These are phyloP conservation scores for Alternaria dauci DNA, from an alignment of 2,329 filamentous ascomycete genomes.

Conservation along the genomic window DNA sequence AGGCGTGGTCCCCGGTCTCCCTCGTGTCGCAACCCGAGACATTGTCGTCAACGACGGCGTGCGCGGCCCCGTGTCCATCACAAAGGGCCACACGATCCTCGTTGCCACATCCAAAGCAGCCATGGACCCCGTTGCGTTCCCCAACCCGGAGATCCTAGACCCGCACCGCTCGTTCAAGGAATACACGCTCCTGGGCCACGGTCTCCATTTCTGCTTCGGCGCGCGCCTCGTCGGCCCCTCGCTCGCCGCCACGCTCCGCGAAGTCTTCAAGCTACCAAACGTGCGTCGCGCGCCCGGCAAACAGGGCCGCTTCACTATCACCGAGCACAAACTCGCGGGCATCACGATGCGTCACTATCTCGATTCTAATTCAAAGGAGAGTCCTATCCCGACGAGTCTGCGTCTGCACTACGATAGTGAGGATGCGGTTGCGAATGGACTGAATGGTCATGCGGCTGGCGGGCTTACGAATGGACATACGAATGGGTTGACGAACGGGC, in stretches of 20 bases:
- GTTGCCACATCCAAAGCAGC: constrained; percentile 53
- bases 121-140: constrained; percentile 46
- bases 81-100: constrained; percentile 47
- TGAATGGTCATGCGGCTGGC: background rate
- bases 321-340: constrained; percentile 58
- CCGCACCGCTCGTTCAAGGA: constrained; percentile 50
- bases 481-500: constrained; percentile 7
- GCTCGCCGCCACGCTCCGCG: constrained; percentile 42
- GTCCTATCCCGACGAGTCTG: constrained; percentile 48
- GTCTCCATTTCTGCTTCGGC: constrained; percentile 48
- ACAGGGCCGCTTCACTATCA: constrained; percentile 51
- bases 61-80: constrained; percentile 58
- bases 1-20: constrained; percentile 61
- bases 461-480: constrained; percentile 7
- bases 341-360: constrained; percentile 60
- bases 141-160: constrained; percentile 42
- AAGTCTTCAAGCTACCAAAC: constrained; percentile 47
- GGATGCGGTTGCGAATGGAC: constrained; percentile 14
- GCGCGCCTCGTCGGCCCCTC: constrained; percentile 40
- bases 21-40: constrained; percentile 57
- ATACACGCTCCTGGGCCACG: constrained; percentile 46
- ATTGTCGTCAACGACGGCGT: constrained; percentile 60
- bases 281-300: constrained; percentile 42
- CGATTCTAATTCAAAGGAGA: constrained; percentile 59
- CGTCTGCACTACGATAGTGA: constrained; percentile 35